These are phyloP conservation scores for Blastomyces emzantsi DNA, from an alignment of 2,329 filamentous ascomycete genomes.

Conservation along the genomic window DNA sequence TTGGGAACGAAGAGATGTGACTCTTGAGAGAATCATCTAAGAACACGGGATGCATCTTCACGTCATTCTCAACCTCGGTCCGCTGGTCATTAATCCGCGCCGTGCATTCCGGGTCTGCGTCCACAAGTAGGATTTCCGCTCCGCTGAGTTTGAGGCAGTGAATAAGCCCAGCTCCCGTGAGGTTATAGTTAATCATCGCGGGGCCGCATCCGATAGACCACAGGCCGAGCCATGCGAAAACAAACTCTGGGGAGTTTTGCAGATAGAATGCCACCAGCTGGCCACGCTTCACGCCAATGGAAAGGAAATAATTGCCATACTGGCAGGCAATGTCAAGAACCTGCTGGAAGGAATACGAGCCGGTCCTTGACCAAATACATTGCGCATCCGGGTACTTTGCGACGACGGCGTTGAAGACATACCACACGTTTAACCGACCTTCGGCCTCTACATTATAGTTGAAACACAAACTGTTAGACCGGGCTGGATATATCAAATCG, in stretches of 20 bases:
- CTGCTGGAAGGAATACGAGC: constrained; percentile 52
- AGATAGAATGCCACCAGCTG: constrained; percentile 59
- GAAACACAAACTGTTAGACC: neutral
- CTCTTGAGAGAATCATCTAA: constrained; percentile 43
- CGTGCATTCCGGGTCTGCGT: constrained; percentile 47
- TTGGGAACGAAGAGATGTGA: constrained; percentile 42
- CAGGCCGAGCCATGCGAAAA: constrained; percentile 56
- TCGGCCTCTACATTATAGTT: constrained; percentile 34
- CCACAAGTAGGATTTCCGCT: constrained; percentile 50
- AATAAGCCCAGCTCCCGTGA: constrained; percentile 53
- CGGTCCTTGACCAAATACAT: constrained; percentile 59
- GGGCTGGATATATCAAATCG: neutral
- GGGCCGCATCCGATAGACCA: constrained; percentile 59
- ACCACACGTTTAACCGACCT: constrained; percentile 54
- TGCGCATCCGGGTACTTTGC: constrained; percentile 44
- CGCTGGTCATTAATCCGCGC: constrained; percentile 48
- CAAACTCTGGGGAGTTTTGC: constrained; percentile 58
- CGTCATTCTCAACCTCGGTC: constrained; percentile 41
- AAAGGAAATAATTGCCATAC: constrained; percentile 54
- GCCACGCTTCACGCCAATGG: constrained; percentile 49
- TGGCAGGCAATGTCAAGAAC: constrained; percentile 49
- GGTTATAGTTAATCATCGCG: constrained; percentile 62
- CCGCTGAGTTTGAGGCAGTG: constrained; percentile 56
- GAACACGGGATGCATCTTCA: constrained; percentile 50
- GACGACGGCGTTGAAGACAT: constrained; percentile 53